Percentiles rank a stretch among this genome's conserved stretches.
Evolutionary conservation across 176 grass and related monocot species (phyloP).

Genomic region (Rhynchospora tenuis): DNA sequence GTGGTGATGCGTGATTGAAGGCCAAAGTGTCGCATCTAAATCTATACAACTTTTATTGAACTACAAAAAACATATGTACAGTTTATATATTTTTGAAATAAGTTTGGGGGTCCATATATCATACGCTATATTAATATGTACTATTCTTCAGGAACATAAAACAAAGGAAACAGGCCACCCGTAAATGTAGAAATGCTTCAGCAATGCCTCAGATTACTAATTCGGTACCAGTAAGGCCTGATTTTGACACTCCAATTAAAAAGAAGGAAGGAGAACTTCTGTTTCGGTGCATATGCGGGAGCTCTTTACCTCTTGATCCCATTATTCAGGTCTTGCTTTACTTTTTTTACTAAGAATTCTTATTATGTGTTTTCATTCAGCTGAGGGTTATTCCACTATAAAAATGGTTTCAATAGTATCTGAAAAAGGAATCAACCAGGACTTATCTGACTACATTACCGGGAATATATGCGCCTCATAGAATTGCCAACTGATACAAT

Average conservation of each 20-base stretch:
- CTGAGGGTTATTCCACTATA: background rate
- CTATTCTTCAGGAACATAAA: conserved; percentile 30
- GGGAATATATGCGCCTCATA: background rate
- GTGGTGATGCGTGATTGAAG: too few species aligned
- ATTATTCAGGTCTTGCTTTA: conserved; percentile 53
- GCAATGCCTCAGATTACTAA: background rate
- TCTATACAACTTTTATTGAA: too few species aligned
- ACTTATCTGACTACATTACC: background rate
- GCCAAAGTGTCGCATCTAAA: too few species aligned
- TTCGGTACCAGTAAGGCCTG: background rate
- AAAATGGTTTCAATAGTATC: background rate
- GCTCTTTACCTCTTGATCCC: conserved; percentile 41
- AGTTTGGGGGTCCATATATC: too few species aligned
- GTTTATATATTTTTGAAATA: too few species aligned
- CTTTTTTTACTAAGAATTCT: background rate
- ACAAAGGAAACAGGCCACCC: background rate
- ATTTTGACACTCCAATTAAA: background rate
- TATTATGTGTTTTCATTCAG: background rate
- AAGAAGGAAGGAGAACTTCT: conserved; percentile 36
- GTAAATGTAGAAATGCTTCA: background rate
- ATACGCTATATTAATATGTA: background rate
- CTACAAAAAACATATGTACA: too few species aligned
- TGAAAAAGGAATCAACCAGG: background rate
- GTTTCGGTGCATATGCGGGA: conserved; percentile 64
- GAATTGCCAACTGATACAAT: background rate